Evolutionary conservation across 208 protist genomes (phyloP).

Genomic region (Trypanosoma platydactyli): DNA sequence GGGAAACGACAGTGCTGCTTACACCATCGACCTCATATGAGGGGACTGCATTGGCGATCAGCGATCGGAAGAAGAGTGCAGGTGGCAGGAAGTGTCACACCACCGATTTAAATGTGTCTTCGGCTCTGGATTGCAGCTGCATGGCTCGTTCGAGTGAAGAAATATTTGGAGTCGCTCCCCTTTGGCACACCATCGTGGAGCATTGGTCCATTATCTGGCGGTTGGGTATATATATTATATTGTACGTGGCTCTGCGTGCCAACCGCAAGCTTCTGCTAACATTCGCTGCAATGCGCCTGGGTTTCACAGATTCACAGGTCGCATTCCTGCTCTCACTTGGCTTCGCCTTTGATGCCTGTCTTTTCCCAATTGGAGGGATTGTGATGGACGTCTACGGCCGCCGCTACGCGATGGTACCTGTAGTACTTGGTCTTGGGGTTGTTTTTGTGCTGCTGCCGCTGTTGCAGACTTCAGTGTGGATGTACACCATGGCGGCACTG

Average conservation of each 20-base stretch:
- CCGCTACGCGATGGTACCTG: slow-evolving; percentile 61
- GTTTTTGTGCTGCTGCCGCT: slow-evolving; percentile 64
- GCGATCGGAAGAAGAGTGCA: no score
- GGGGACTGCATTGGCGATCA: neutral
- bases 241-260: slow-evolving; percentile 59
- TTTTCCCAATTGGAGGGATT: slow-evolving; percentile 81
- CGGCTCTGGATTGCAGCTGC: no score
- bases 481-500: slow-evolving; percentile 46
- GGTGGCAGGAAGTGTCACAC: no score
- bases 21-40: neutral
- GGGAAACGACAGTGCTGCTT: no score
- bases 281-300: slow-evolving; percentile 60
- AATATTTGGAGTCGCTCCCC: neutral
- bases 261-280: slow-evolving; percentile 84
- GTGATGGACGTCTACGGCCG: slow-evolving; percentile 68
- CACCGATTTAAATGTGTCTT: no score
- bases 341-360: slow-evolving; percentile 50
- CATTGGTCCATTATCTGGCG: slow-evolving; percentile 72
- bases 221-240: slow-evolving; percentile 72
- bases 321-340: slow-evolving; percentile 67
- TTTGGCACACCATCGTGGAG: slow-evolving; percentile 55
- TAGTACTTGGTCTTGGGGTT: slow-evolving; percentile 44
- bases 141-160: no score
- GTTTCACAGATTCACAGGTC: slow-evolving; percentile 65
- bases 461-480: slow-evolving; percentile 30